Base-by-base conservation (phyloP, 2,329 filamentous ascomycete genomes). In the Pseudogymnoascus verrucosus region DNA sequence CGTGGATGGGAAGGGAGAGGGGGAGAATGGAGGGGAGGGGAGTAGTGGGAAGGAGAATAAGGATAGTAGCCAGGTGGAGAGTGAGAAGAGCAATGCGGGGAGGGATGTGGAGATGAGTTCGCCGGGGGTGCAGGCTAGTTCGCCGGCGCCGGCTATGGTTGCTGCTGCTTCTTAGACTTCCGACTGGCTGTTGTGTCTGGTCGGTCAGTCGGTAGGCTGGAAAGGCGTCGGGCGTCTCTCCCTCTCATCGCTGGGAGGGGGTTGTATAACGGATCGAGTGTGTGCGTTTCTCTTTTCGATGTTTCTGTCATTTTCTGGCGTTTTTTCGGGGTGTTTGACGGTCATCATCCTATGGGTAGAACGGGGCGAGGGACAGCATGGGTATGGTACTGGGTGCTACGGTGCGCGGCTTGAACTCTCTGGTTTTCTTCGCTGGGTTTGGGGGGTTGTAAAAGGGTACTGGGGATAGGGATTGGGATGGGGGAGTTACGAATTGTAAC, bases 21-120 rank as follows among this genome's bases (percentile, higher is more conserved):
- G 36, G 14, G 2, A n/a, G n/a, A n/a, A n/a, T n/a, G n/a, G n/a
- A n/a, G 12, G 14, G 36, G 37, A 40, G 65, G 76, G 75, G 11
- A 75, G 80, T 70, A 86, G 83, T 76, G 83, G 80, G 71, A 86
- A 90, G 73, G 83, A 88, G 73, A 85, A 86, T 72, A 84, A 85
- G 70, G 84, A 84, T 68, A 74, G 69, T 62, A 74, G 69, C 62
- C 78, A 78, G 42, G 78, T 83, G 59, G 81, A 81, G 69, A 84
- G 79, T 64, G 79, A 84, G 69, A 80, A 83, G 76, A 28, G 26
- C n/a, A n/a, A n/a, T 34, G 86, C 84, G 69, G 79, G 82, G 74
- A 85, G 81, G 68, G 78, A 80, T 36, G 84, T 84, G 69, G 85
- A 88, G 67, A 84, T 82, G 76, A 82, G 80, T 63, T 78, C 77